Percentiles rank a stretch among this genome's conserved stretches.
Conservation (phyloP, 2,329 filamentous ascomycete genomes). For the Colletotrichum sp. region DNA sequence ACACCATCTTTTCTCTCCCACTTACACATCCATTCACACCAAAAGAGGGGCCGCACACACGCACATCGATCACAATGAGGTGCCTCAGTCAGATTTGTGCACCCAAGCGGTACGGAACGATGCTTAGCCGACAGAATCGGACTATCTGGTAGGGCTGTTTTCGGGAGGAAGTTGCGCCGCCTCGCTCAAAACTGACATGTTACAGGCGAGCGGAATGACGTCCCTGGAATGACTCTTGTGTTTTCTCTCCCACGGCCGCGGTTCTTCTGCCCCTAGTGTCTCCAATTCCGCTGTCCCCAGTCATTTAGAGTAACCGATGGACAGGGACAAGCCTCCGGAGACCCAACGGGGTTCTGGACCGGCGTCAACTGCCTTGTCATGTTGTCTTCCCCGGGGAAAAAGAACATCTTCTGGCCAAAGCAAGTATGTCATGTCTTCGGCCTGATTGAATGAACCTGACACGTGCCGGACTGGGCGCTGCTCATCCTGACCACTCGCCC, state of each 20-base stretch:
- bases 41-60: not conserved
- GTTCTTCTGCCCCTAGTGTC: not conserved
- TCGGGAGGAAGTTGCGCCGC: not conserved
- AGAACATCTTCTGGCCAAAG: not conserved
- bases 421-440: not conserved
- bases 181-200: not conserved
- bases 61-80: not conserved
- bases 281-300: not conserved
- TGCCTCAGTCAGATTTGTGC: not conserved
- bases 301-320: not conserved
- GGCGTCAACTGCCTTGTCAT: not conserved
- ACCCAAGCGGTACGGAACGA: conserved; percentile 16
- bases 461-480: not conserved
- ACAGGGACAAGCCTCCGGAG: not conserved
- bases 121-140: conserved; percentile 5
- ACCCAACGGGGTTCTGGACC: not conserved
- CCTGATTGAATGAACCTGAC: conserved; percentile 11
- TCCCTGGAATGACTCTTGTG: not conserved
- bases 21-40: not conserved
- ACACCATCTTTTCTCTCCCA: not conserved
- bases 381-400: not conserved
- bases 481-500: not conserved
- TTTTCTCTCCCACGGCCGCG: not conserved
- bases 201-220: not conserved
- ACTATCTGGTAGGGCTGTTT: conserved; percentile 4